Percentiles rank a stretch among this genome's conserved stretches.
phyloP scores from a whole-genome alignment of 2,329 filamentous ascomycete species.

The Aspergillus sp. region DNA sequence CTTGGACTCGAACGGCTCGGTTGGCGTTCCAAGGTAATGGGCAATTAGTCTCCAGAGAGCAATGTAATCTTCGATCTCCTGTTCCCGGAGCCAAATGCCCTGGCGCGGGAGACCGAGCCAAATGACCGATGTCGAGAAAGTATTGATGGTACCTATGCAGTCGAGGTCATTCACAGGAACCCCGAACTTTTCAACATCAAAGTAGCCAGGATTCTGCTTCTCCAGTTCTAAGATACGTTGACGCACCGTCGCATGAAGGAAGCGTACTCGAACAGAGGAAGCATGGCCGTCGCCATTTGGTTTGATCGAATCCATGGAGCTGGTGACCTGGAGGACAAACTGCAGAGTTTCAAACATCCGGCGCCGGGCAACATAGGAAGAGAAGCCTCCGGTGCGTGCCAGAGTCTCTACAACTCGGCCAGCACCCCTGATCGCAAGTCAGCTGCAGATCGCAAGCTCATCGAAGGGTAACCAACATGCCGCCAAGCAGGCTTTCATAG shows the following conservation, averaged over 20 bases:
- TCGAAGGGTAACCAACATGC: conserved; percentile 13
- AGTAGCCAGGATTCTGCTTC: conserved; percentile 51
- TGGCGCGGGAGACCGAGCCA: conserved; percentile 63
- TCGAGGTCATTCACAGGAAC: conserved; percentile 69
- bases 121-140: conserved; percentile 59
- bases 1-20: conserved; percentile 49
- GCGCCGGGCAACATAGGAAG: conserved; percentile 54
- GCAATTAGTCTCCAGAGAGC: conserved; percentile 69
- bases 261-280: conserved; percentile 57
- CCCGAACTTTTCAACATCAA: conserved; percentile 49
- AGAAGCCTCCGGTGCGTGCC: conserved; percentile 64
- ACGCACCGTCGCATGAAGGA: conserved; percentile 60
- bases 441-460: background rate
- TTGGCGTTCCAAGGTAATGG: conserved; percentile 61
- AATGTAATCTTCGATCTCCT: conserved; percentile 60
- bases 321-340: conserved; percentile 62
- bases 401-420: conserved; percentile 64
- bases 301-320: conserved; percentile 54
- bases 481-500: conserved; percentile 22
- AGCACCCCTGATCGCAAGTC: conserved; percentile 44
- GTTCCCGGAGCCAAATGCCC: conserved; percentile 54
- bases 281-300: conserved; percentile 58
- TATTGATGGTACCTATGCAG: conserved; percentile 59
- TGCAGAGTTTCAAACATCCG: conserved; percentile 66
- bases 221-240: conserved; percentile 54